Evolutionary conservation across 371 early-diverging fungal species (phyloP), one percentile per base, ranked within the genome.

Genomic region (Rhizopus stolonifer): DNA sequence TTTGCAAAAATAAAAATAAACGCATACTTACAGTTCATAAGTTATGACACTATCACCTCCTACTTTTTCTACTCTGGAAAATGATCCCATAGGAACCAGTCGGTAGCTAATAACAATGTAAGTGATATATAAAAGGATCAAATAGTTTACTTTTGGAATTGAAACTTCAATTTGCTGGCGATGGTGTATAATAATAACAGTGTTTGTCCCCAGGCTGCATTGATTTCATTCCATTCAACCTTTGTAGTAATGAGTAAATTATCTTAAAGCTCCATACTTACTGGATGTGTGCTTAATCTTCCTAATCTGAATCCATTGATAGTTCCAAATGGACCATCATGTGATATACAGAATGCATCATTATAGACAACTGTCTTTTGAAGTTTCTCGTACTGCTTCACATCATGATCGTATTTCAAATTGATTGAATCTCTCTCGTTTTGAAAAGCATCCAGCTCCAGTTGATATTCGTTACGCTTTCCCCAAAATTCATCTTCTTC

Each of bases 171-270:
- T 58, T 88, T 88, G 59, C 81, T 85, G 11, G 95, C 92, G 6
- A 95, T 82, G 0, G 93, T 92, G 61, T 94, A 91, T 14, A 98
- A 61, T 47, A 95, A 66, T 21, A 96, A 69, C 19, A 93, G 52
- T 0, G 92, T 85, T 56, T 95, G 95, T 3, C 96, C 98, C 91
- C 94, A 88, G 0, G 93, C 98, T 1, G 98, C 96, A 71, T 98
- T 98, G 51, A 98, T 94, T 70, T 98, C 98, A 21, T 70, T 80
- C 98, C 98, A 98, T 31, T 92, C 93, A 21, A 95, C 87, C 80
- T 84, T 8, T 36, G 26, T 23, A 23, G 24, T 34, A 31, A 46
- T 32, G 29, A 15, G 9, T 18, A 14, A 22, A 7, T 5, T 36
- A 19, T n/a, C 5, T n/a, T n/a, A 31, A 21, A 36, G 6, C 15